Conservation (phyloP, 768 basidiomycete genomes). For the Suillus alpinus region DNA sequence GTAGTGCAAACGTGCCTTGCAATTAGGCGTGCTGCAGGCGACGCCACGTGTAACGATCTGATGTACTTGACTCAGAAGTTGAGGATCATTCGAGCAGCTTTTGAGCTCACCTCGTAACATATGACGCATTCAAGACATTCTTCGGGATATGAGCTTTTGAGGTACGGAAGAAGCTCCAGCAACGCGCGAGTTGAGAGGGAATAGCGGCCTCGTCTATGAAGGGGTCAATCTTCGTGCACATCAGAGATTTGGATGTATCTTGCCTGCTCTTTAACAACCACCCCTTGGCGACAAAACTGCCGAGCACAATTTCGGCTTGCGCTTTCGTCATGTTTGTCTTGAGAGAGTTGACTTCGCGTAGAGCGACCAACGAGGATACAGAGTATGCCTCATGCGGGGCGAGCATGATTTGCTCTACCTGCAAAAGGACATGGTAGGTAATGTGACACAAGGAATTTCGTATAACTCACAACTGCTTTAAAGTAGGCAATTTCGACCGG, state of each 20-base stretch:
- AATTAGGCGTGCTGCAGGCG: slow-evolving; percentile 58
- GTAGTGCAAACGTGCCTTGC: slow-evolving; percentile 60
- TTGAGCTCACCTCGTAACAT: slow-evolving; percentile 58
- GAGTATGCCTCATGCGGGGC: slow-evolving; percentile 74
- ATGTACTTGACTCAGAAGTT: not conserved
- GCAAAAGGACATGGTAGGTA: slow-evolving; percentile 4
- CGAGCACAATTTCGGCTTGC: slow-evolving; percentile 68
- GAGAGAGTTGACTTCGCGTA: slow-evolving; percentile 64
- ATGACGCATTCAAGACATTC: slow-evolving; percentile 71
- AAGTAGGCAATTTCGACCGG: slow-evolving; percentile 80
- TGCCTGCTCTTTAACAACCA: slow-evolving; percentile 77
- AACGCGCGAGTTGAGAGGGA: slow-evolving; percentile 73
- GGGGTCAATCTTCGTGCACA: not conserved
- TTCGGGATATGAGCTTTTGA: slow-evolving; percentile 70
- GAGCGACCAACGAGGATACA: slow-evolving; percentile 71
- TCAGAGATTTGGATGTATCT: slow-evolving; percentile 24
- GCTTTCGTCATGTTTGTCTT: slow-evolving; percentile 68
- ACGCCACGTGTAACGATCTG: slow-evolving; percentile 71
- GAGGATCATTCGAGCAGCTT: not conserved
- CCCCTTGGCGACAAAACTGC: slow-evolving; percentile 81
- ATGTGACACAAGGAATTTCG: not conserved
- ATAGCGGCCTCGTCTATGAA: slow-evolving; percentile 60
- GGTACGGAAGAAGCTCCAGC: slow-evolving; percentile 70
- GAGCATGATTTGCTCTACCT: slow-evolving; percentile 88
- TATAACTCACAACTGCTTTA: slow-evolving; percentile 67